phyloP scores from a whole-genome alignment of 2,329 filamentous ascomycete genomes.

The Proliferodiscus dingleyae region DNA sequence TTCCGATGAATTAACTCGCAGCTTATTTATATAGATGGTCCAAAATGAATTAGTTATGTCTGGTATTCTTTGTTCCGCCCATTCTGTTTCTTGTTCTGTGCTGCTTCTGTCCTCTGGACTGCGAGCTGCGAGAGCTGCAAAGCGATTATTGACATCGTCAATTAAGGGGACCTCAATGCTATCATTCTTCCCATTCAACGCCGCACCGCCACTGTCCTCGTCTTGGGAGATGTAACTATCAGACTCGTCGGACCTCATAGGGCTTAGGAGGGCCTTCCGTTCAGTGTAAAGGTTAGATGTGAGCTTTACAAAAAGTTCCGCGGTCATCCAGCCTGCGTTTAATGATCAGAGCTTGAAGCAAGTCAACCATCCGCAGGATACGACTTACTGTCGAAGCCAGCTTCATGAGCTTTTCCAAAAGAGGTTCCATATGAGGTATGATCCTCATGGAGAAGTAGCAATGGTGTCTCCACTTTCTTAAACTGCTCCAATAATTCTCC shows the following conservation, averaged over 20 bases:
- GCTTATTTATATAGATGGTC: constrained; percentile 28
- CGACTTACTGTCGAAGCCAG: constrained; percentile 55
- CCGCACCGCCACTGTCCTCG: not conserved
- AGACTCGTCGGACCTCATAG: not conserved
- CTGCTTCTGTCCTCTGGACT: not conserved
- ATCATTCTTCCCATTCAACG: not conserved
- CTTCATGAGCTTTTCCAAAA: constrained; percentile 42
- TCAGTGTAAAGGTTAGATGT: constrained; percentile 21
- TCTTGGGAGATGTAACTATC: not conserved
- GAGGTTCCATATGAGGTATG: constrained; percentile 26
- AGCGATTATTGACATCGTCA: not conserved
- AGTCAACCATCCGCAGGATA: too few species aligned
- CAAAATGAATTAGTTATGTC: constrained; percentile 23
- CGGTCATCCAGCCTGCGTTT: constrained; percentile 41
- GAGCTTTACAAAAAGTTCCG: constrained; percentile 36
- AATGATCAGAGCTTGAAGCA: too few species aligned
- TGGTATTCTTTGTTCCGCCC: constrained; percentile 19
- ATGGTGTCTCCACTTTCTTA: constrained; percentile 36
- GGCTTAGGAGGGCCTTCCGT: constrained; percentile 9
- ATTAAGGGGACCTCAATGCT: not conserved
- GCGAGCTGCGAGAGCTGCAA: not conserved
- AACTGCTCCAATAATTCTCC: constrained; percentile 44
- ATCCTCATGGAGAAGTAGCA: constrained; percentile 31
- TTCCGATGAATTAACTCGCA: constrained; percentile 32
- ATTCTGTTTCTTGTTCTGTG: not conserved